Evolutionary conservation across 2,329 filamentous ascomycete species (phyloP), one percentile per base, ranked within the genome.

Genomic region (Colletotrichum camelliae): DNA sequence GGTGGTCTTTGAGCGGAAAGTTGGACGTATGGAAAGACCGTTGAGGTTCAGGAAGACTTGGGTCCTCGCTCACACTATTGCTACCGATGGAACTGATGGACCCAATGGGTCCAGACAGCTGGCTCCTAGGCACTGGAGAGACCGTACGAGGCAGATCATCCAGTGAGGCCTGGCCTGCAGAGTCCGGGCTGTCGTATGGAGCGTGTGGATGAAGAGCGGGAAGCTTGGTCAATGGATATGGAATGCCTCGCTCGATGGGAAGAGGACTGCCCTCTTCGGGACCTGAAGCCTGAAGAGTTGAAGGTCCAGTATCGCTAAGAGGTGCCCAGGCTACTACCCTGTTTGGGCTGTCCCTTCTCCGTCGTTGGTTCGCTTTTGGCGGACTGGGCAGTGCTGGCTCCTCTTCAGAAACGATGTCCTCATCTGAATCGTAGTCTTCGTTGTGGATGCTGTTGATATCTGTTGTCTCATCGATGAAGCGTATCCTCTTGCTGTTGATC

Each of bases 381-480:
- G 35, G 48, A 16, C 58, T 65, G 4, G 58, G 58, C 43, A 10
- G n/a, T 10, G 31, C 18, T 5, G 24, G 12, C 8, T 64, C 66
- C 3, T 74, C 71, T 13, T 62, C 58, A 12, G 43, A 31, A 15
- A 60, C 13, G 15, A 43, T 21, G 18, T 70, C 71, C 2, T 74
- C 71, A 31, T 74, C 71, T 3, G 58, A 70, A 7, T 74, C 71
- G n/a, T 55, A 70, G 7, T 37, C 65, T 7, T 74, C 71, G 27
- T 74, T 65, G 57, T 74, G 66, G 4, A 74, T 64, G 33, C 33
- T 74, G 10, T 43, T 65, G n/a, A 74, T 64, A 1, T 74, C 71
- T 9, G 71, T 43, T 7, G 71, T 74, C 39, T 74, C 71, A 15
- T 74, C 71, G 58, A 74, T 74, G 24, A 74, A 74, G 18, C 71